Base-by-base conservation (phyloP, 2,329 filamentous ascomycete genomes). In the Aspergillus novofumigatus region DNA sequence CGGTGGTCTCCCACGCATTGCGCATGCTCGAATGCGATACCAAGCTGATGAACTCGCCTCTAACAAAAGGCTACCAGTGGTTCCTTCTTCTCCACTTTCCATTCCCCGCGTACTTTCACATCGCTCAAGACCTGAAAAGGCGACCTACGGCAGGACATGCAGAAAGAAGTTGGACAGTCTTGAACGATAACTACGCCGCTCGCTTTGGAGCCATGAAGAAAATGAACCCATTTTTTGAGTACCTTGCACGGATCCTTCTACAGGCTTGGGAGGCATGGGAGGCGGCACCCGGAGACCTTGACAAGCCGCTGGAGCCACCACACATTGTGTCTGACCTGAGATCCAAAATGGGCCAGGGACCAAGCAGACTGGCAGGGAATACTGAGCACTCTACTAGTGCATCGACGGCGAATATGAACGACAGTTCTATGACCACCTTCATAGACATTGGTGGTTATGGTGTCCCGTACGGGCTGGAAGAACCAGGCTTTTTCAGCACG, bases 1-100 rank as follows among this genome's bases (percentile, higher is more conserved):
- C 58, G 0, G 71, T 71, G 1, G 57, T 77, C 0, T 58, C 56
- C 1, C 51, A 71, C 53, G 73, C 73, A 0, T 45, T 75, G 1
- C 58, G 55, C 0, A 75, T 80, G 65, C 75, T 83, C 3, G 72
- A 80, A 51, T 76, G 69, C 61, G 78, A 83, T 57, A 80, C 79
- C 0, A 76, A 72, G 44, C 58, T 81, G 20, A 72, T 76, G 60
- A 69, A 62, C 1, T 79, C 78, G 0, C 70, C 75, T 1, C 65
- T 77, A 0, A 77, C 70, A 2, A 75, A 71, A 63, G 65, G 71
- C 3, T 82, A 70, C 55, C 60, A 58, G 4, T 83, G 80, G 81
- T 58, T 78, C 1, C 53, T 71, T 1, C 66, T 74, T 4, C 67
- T 74, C 25, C 65, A 82, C 61, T 81, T 83, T 55, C 81, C 80